These are phyloP conservation scores for Elaeis oleifera DNA, from an alignment of 202 grass and related monocot genomes.

Conservation along the genomic window DNA sequence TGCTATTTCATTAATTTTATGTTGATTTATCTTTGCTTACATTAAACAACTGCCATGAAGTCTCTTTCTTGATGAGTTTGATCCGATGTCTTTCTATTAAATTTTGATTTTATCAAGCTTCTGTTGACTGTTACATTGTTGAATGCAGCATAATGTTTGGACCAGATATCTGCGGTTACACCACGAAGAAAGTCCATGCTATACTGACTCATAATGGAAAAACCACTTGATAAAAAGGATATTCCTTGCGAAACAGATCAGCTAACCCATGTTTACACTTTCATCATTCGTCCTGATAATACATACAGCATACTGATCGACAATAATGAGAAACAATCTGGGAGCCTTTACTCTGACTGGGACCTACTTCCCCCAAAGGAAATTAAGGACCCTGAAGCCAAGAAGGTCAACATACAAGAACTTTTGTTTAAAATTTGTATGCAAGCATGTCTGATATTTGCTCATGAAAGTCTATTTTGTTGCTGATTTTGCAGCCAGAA, in stretches of 20 bases:
- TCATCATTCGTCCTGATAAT: constrained; percentile 5
- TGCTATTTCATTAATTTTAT: no score
- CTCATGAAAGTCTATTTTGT: background rate
- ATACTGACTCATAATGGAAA: constrained; percentile 1
- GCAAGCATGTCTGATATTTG: background rate
- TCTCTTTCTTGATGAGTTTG: background rate
- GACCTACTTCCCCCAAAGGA: constrained; percentile 2
- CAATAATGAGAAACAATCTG: constrained; percentile 3
- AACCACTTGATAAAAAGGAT: constrained; percentile 3
- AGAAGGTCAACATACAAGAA: background rate
- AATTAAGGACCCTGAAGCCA: constrained; percentile 3
- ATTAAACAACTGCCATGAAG: no score
- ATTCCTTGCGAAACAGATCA: constrained; percentile 6
- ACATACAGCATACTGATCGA: constrained; percentile 1
- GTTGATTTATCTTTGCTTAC: no score
- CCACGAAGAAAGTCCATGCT: constrained; percentile 5
- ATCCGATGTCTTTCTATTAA: background rate
- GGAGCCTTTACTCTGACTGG: constrained; percentile 5
- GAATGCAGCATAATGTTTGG: constrained; percentile 8
- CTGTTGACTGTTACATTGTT: no score
- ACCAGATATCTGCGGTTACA: constrained; percentile 12
- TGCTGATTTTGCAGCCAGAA: background rate
- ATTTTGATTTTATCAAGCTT: no score
- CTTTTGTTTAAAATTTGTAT: background rate
- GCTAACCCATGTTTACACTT: constrained; percentile 11